Conservation (phyloP, 352 stramenopile genomes). For the Globisporangium uncinulatum region DNA sequence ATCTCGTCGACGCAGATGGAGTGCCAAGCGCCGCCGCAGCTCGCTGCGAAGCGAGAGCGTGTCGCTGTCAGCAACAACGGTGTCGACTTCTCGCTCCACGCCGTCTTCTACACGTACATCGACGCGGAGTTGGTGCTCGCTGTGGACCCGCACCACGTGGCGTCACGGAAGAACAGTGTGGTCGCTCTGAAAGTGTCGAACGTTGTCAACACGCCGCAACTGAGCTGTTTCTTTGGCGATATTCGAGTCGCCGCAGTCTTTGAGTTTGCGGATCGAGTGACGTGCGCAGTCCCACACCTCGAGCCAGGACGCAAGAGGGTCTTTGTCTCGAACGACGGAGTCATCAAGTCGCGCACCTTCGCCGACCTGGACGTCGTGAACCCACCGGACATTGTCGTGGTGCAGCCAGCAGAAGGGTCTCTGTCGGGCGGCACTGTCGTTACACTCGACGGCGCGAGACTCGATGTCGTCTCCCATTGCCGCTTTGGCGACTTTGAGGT, state of each 20-base stretch:
- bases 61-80: constrained; percentile 67
- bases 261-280: constrained; percentile 26
- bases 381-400: constrained; percentile 38
- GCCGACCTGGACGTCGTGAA: constrained; percentile 32
- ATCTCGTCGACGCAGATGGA: constrained; percentile 32
- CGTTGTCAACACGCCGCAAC: constrained; percentile 21
- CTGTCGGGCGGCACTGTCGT: constrained; percentile 39
- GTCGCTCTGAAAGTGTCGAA: constrained; percentile 37
- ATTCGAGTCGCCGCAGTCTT: constrained; percentile 19
- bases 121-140: constrained; percentile 37
- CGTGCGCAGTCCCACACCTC: constrained; percentile 28
- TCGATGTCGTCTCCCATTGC: constrained; percentile 62
- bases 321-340: constrained; percentile 49
- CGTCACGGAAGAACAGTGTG: constrained; percentile 24
- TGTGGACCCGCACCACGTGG: constrained; percentile 23
- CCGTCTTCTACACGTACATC: constrained; percentile 33
- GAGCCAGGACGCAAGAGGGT: constrained; percentile 24
- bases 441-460: constrained; percentile 32
- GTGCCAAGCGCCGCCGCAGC: constrained; percentile 34
- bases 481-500: constrained; percentile 46
- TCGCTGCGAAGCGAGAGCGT: constrained; percentile 7
- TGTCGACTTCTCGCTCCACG: constrained; percentile 39
- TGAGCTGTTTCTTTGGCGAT: constrained; percentile 60
- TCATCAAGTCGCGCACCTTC: constrained; percentile 32
- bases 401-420: constrained; percentile 22